Evolutionary conservation across 2,329 filamentous ascomycete species (phyloP).

Genomic region (Pseudogymnoascus verrucosus): DNA sequence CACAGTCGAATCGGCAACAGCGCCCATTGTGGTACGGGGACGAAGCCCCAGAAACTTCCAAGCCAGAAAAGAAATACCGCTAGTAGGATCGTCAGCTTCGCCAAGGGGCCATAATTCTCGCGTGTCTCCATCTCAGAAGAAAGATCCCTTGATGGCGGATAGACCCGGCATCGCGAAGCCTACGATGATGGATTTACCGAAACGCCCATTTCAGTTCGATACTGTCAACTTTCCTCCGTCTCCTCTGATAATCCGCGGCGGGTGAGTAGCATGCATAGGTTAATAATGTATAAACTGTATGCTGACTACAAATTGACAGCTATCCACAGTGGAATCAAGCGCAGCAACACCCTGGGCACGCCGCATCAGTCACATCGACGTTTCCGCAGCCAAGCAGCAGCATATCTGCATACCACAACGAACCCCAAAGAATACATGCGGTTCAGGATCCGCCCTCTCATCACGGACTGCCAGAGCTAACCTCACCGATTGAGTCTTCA

Average conservation of each 20-base stretch:
- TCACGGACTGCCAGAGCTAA: neutral
- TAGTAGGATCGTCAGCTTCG: slow-evolving; percentile 35
- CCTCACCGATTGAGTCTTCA: neutral
- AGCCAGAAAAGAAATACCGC: slow-evolving; percentile 82
- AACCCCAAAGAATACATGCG: slow-evolving; percentile 13
- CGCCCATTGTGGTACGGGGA: slow-evolving; percentile 87
- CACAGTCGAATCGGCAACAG: slow-evolving; percentile 76
- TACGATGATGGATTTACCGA: slow-evolving; percentile 23
- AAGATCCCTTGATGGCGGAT: neutral
- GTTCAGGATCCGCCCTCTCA: neutral
- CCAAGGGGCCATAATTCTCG: slow-evolving; percentile 25
- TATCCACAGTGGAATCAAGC: slow-evolving; percentile 22
- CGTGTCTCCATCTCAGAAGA: slow-evolving; percentile 1
- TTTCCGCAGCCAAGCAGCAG: neutral
- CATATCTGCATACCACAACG: slow-evolving; percentile 12
- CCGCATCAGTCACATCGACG: slow-evolving; percentile 1
- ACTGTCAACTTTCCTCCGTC: slow-evolving; percentile 21
- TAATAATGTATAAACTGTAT: neutral
- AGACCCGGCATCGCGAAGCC: slow-evolving; percentile 19
- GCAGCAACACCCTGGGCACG: slow-evolving; percentile 23
- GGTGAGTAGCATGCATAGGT: slow-evolving; percentile 19
- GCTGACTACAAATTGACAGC: slow-evolving; percentile 2
- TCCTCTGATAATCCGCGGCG: slow-evolving; percentile 23
- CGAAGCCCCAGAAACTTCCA: slow-evolving; percentile 93
- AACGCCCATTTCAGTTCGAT: slow-evolving; percentile 28